Base-by-base conservation (phyloP, 148 eudicot genomes). In the Dysphania ambrosioides region DNA sequence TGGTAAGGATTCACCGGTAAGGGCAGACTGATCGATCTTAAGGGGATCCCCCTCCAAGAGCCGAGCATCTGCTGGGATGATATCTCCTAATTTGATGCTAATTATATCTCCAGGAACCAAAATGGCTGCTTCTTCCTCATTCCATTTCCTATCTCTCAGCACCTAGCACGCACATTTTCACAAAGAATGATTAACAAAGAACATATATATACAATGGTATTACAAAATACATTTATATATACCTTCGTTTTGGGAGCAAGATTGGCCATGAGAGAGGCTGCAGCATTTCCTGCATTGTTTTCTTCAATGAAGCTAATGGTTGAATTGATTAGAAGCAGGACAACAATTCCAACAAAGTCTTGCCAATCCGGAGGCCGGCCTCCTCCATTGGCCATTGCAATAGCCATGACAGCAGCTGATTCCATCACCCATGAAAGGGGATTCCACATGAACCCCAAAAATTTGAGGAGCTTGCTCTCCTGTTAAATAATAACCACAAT, bases 361-460 rank as follows among this genome's bases (percentile, higher is more conserved):
- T 82, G 93, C 89, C 88, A 91, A 74, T 91, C 97, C 24, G 93
- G 87, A 41, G 93, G 87, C 60, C 82, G 83, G 4, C 91, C 97
- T 71, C 89, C 93, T 72, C 97, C 93, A 70, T 89, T 82, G 8
- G 91, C 93, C 49, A 91, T 75, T 34, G 36, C 91, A 58, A 91
- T 87, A 59, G 97, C 97, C 93, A 91, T 91, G 35, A 89, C 75
- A 16, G 97, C 97, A 71, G 97, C 97, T 30, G 40, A 27, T 62
- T 89, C 97, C 97, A 91, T 91, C 41, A 89, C 93, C 97, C 97
- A 89, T 86, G 97, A 89, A 26, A 91, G 75, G 53, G 97, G 97
- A 78, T 91, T 91, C 97, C 97, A 91, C 93, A 89, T 89, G 74
- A 89, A 91, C 42, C 91, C 91, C 71, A 91, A 73, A 68, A 89